These are phyloP conservation scores for Aspergillus chevalieri DNA, from an alignment of 2,329 filamentous ascomycete genomes.

Conservation along the genomic window DNA sequence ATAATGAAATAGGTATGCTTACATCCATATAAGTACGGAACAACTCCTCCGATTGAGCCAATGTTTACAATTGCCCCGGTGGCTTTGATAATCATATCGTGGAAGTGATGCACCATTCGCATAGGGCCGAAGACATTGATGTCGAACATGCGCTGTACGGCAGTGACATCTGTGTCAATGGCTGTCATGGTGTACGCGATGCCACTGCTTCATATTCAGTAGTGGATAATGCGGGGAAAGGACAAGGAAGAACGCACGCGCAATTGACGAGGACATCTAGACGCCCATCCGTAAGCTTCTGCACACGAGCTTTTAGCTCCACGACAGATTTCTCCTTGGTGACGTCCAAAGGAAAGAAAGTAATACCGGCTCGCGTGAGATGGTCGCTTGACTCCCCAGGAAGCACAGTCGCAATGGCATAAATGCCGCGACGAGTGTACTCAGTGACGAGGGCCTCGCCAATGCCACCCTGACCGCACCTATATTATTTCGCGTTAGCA, in stretches of 20 bases:
- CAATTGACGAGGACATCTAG: conserved; percentile 12
- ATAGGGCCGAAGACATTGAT: conserved; percentile 7
- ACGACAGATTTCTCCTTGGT: conserved; percentile 5
- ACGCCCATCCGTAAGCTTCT: conserved; percentile 4
- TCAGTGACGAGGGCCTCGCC: conserved; percentile 2
- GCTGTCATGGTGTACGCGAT: conserved; percentile 6
- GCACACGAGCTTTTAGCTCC: neutral
- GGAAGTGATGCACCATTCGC: conserved; percentile 5
- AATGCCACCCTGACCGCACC: conserved; percentile 3
- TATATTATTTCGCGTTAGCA: neutral
- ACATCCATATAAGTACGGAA: conserved; percentile 6
- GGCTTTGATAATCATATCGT: conserved; percentile 1
- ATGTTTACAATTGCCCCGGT: conserved; percentile 21
- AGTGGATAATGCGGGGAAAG: neutral
- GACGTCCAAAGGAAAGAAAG: conserved; percentile 8
- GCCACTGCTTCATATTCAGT: neutral
- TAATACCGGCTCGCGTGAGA: conserved; percentile 1
- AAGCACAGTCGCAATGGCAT: conserved; percentile 46
- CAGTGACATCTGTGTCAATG: conserved; percentile 1
- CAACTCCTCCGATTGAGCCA: conserved; percentile 12
- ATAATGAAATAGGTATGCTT: no score
- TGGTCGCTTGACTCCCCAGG: conserved; percentile 1
- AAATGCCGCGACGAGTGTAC: neutral
- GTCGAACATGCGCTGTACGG: conserved; percentile 5
- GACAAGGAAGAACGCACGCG: conserved; percentile 1